Percentiles rank a stretch among this genome's conserved stretches.
These are phyloP conservation scores for Fusarium duplospermum DNA, from an alignment of 2,329 filamentous ascomycete species.

Conservation along the genomic window DNA sequence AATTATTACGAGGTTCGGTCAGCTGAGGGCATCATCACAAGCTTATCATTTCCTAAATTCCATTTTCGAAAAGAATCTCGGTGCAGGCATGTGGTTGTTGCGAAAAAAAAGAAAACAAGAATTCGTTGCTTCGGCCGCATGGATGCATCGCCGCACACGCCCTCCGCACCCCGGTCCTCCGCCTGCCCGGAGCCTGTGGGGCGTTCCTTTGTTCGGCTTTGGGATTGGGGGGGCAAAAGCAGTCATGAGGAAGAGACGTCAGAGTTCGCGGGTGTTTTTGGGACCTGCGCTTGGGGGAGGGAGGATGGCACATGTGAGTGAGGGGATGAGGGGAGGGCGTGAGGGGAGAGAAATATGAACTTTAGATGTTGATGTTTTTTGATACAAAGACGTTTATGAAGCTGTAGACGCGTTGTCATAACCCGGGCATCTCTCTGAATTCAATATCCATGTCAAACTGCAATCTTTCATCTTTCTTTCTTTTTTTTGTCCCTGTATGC, in stretches of 20 bases:
- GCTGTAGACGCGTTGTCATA: not conserved
- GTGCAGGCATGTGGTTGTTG: not conserved
- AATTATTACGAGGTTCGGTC: not conserved
- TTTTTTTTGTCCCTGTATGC: not conserved
- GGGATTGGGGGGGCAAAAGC: not conserved
- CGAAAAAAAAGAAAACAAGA: not conserved
- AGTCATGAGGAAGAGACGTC: conserved; percentile 13
- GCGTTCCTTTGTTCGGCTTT: conserved; percentile 5
- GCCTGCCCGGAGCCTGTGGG: conserved; percentile 43
- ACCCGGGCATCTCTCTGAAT: not conserved
- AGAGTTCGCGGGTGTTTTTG: conserved; percentile 15
- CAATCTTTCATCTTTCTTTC: not conserved
- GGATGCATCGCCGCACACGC: conserved; percentile 24
- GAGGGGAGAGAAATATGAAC: conserved; percentile 4
- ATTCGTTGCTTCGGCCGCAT: conserved; percentile 38
- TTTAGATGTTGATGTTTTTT: not conserved
- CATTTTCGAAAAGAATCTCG: not conserved
- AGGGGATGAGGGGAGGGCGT: conserved; percentile 18
- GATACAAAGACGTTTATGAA: not conserved
- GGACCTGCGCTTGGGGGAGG: not conserved
- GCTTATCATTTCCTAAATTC: not conserved
- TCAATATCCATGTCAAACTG: not conserved
- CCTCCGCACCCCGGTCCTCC: conserved; percentile 39
- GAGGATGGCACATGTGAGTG: not conserved
- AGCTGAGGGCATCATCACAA: not conserved